phyloP scores from a whole-genome alignment of 1,284 basidiomycete genomes.

The Microbotryum scabiosae region DNA sequence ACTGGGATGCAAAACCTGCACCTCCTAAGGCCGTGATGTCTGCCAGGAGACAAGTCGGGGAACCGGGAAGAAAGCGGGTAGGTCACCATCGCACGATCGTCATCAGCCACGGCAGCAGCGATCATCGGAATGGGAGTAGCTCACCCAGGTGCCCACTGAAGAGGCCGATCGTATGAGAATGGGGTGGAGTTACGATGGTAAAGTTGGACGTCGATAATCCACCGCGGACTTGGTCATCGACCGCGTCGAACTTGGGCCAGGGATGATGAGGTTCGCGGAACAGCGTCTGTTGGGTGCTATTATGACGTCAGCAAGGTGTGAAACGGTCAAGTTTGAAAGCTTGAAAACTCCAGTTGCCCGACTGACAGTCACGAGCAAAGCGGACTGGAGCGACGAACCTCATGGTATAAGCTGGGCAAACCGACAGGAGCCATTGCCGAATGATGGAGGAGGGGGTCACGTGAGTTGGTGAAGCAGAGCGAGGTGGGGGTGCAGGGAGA shows the following conservation, averaged over 20 bases:
- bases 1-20: constrained; percentile 48
- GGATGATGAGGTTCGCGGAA: background rate
- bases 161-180: constrained; percentile 4
- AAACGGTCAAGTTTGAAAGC: too few species aligned
- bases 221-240: constrained; percentile 46
- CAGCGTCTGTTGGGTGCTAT: too few species aligned
- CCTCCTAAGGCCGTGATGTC: constrained; percentile 47
- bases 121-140: background rate
- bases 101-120: constrained; percentile 7
- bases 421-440: too few species aligned
- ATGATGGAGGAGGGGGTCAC: too few species aligned
- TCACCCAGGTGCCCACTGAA: constrained; percentile 30
- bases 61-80: background rate
- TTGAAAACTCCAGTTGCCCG: too few species aligned
- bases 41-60: constrained; percentile 14
- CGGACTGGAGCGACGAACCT: too few species aligned
- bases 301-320: too few species aligned
- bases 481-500: too few species aligned
- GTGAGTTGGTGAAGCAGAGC: too few species aligned
- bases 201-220: constrained; percentile 42
- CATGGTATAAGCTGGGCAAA: too few species aligned
- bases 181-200: constrained; percentile 31
- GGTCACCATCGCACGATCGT: constrained; percentile 33
- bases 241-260: constrained; percentile 39
- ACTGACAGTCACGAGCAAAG: too few species aligned